Base-by-base conservation (phyloP, 805 yeast genomes). In the Saccharomycopsis fibuligera region DNA sequence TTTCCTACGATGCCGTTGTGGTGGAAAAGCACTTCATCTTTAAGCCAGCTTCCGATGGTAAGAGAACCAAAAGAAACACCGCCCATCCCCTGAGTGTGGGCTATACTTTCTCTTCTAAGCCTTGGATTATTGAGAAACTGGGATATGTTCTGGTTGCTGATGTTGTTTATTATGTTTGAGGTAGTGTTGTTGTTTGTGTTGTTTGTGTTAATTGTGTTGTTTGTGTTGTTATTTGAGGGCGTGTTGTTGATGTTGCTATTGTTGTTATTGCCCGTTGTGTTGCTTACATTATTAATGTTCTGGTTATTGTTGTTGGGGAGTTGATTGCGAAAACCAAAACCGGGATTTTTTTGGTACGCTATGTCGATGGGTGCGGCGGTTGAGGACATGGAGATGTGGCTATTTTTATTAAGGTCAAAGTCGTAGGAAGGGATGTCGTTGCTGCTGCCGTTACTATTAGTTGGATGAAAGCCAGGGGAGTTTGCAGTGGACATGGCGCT, bases 61-160 rank as follows among this genome's bases (percentile, higher is more conserved):
- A 90, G 79, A 2, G 96, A 89, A 21, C 98, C 98, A 96, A 97
- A 91, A 6, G 95, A 83, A 30, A 91, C 86, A 41, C 98, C 99
- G 39, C 98, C 98, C 83, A 93, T 86, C 9, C 98, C 98, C 63
- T 88, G 96, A 2, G 96, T 84, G 63, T 91, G 98, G 27, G 97
- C 96, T 50, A 93, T 80, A 50, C 90, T 81, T 59, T 91, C 98
- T 55, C 97, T 74, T 61, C 96, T 78, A 54, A 89, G 76, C 54
- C 80, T 65, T n/a, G 71, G 67, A 50, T 55, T 60, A 53, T 54
- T 58, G 12, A 39, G 23, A 37, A 48, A 37, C 27, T 40, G 52
- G 56, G 38, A 55, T 37, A 37, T 41, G 42, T 25, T 46, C 44
- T 27, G 44, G 53, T 25, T 47, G 48, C 16, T 72, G 53, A 14